Percentiles rank a stretch among this genome's conserved stretches.
Conservation (phyloP, 1,284 basidiomycete genomes). For the Pyrrhoderma lamaoense region DNA sequence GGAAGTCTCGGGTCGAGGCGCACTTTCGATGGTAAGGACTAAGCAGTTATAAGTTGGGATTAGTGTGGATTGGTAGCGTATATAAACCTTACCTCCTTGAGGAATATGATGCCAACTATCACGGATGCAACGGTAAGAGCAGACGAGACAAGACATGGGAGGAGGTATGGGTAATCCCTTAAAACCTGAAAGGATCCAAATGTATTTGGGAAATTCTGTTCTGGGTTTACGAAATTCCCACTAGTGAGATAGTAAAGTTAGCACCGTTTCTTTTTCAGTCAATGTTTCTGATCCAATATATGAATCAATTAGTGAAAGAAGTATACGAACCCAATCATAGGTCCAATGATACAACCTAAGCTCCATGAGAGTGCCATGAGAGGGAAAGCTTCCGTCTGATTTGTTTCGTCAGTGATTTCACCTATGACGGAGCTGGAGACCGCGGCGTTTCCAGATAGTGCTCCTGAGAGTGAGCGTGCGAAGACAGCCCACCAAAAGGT, state of each 20-base stretch:
- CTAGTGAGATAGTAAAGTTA: neutral
- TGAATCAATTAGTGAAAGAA: neutral
- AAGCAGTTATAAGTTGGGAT: neutral
- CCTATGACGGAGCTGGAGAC: constrained; percentile 21
- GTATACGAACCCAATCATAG: constrained; percentile 15
- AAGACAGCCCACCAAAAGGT: constrained; percentile 23
- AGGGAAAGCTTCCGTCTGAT: constrained; percentile 24
- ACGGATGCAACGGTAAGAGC: constrained; percentile 17
- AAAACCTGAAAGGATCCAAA: constrained; percentile 20
- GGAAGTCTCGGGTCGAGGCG: constrained; percentile 9
- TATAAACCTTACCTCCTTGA: constrained; percentile 19
- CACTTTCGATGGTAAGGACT: constrained; percentile 18
- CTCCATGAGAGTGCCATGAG: constrained; percentile 22
- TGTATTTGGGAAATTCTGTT: constrained; percentile 21
- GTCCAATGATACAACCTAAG: constrained; percentile 21
- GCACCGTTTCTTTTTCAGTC: too few relatives aligned
- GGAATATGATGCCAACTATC: constrained; percentile 15
- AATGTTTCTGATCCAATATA: too few relatives aligned
- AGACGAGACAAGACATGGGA: constrained; percentile 23
- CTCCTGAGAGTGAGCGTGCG: constrained; percentile 24
- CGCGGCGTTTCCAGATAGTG: constrained; percentile 25
- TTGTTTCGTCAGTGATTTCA: constrained; percentile 25
- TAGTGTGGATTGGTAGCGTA: too few relatives aligned
- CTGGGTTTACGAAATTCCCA: constrained; percentile 17
- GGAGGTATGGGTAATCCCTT: constrained; percentile 23